phyloP scores from a whole-genome alignment of 106 monocot species.

The Apostasia shenzhenica region DNA sequence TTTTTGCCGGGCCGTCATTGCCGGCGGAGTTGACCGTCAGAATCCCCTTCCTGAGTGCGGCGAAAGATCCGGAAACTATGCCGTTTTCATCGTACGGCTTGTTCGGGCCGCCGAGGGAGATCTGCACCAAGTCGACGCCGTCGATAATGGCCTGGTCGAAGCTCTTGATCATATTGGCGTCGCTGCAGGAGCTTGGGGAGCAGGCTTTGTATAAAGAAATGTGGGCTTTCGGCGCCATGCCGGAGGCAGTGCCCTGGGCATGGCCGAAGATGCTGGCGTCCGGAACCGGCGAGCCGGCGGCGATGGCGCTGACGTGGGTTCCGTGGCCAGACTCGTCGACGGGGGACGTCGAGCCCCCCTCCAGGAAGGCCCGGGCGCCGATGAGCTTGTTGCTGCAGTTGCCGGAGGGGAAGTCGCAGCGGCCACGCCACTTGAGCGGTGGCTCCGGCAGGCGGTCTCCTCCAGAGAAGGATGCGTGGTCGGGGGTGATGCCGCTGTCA shows the following conservation, averaged over 20 bases:
- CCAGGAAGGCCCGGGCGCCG: background rate
- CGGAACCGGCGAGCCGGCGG: conserved; percentile 17
- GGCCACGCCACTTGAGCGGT: conserved; percentile 1
- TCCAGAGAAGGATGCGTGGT: conserved; percentile 7
- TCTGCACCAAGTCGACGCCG: conserved; percentile 27
- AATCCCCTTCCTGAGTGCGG: conserved; percentile 13
- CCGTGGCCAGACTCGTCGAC: conserved; percentile 37
- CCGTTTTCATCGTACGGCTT: conserved; percentile 1
- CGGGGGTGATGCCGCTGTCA: conserved; percentile 6
- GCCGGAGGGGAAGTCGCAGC: background rate
- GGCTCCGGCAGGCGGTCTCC: background rate
- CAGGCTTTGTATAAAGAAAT: conserved; percentile 35
- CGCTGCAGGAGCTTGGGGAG: background rate
- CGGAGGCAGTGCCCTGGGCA: conserved; percentile 24
- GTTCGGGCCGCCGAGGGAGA: conserved; percentile 8
- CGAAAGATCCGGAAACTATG: conserved; percentile 11
- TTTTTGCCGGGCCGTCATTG: background rate
- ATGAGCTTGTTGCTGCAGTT: conserved; percentile 17
- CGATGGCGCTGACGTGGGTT: conserved; percentile 45
- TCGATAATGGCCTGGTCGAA: conserved; percentile 27
- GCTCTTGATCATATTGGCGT: conserved; percentile 8
- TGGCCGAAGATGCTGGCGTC: conserved; percentile 25
- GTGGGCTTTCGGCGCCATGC: conserved; percentile 35
- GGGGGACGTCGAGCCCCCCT: background rate
- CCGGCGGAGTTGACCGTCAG: conserved; percentile 11